phyloP scores from a whole-genome alignment of 1,284 basidiomycete species.

The Tremellales sp. region DNA sequence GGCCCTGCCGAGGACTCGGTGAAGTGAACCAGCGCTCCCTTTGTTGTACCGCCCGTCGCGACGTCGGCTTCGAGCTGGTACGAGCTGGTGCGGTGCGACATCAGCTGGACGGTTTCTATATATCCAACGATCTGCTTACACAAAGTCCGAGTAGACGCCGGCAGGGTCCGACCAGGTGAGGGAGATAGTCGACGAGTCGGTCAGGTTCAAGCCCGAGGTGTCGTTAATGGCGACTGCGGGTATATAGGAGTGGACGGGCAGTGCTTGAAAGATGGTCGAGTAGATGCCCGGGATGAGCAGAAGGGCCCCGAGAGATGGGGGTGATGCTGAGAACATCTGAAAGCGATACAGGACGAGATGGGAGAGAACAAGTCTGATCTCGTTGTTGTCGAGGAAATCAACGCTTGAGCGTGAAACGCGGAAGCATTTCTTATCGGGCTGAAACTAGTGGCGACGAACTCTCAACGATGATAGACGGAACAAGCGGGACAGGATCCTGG shows the following conservation, averaged over 20 bases:
- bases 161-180: conserved; percentile 59
- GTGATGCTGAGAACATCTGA: neutral
- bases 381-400: no score
- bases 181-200: conserved; percentile 58
- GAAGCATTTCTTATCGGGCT: no score
- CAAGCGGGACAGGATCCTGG: no score
- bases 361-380: no score
- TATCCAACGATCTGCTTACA: conserved; percentile 26
- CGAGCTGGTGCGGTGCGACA: no score
- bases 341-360: no score
- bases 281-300: conserved; percentile 11
- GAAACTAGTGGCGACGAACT: no score
- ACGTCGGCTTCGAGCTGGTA: conserved; percentile 45
- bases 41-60: conserved; percentile 34
- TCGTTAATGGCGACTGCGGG: conserved; percentile 69
- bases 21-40: conserved; percentile 77
- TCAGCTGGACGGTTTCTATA: neutral
- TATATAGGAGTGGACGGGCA: conserved; percentile 47
- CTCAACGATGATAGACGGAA: no score
- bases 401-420: no score
- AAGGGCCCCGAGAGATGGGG: conserved; percentile 3
- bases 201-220: conserved; percentile 56
- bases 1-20: conserved; percentile 53
- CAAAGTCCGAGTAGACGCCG: conserved; percentile 28
- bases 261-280: conserved; percentile 17